Evolutionary conservation across 495 filamentous ascomycete genomes (phyloP), one percentile per base, ranked within the genome.

Genomic region (Penicillium soppii): DNA sequence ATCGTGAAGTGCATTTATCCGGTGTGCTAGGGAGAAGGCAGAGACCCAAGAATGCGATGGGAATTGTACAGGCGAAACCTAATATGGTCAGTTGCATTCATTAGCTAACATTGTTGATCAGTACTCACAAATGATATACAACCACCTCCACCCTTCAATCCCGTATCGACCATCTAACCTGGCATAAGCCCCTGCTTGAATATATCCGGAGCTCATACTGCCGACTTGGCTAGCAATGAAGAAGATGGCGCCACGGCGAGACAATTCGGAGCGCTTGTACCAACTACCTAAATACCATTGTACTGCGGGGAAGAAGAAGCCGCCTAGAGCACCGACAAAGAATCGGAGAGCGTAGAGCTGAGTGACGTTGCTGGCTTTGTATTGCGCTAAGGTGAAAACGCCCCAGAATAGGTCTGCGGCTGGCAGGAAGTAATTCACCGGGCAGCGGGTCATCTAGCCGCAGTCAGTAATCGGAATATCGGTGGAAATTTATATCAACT

Each of bases 261-360:
- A 66, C 5, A 70, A 47, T 47, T 70, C 67, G 7, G 59, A 56
- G 29, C 62, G 53, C 26, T 64, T 60, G 25, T 70, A 70, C 65
- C 67, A 70, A 17, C 65, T 48, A 21, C 67, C 67, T 13, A 70
- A 48, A 37, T 61, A 61, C 59, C 57, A 63, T 35, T 63, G 57
- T 0, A 63, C 59, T 4, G 60, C 63, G 5, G 90, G 90, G 4
- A 94, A 90, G 58, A 94, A 95, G 20, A 79, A 76, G 0, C 85
- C 90, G 30, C 89, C 90, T 3, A 95, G 80, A 46, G 92, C 90
- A 25, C 90, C 90, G 41, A 95, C 80, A 69, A 95, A 94, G 74
- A 94, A 92, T 16, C 90, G 84, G 39, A 89, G 74, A 21, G 82
- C 73, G 37, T 63, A 63, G 5, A 66, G 54, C 16, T 61, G 51